phyloP scores from a whole-genome alignment of 148 eudicot genomes.

The Gaultheria prostrata region DNA sequence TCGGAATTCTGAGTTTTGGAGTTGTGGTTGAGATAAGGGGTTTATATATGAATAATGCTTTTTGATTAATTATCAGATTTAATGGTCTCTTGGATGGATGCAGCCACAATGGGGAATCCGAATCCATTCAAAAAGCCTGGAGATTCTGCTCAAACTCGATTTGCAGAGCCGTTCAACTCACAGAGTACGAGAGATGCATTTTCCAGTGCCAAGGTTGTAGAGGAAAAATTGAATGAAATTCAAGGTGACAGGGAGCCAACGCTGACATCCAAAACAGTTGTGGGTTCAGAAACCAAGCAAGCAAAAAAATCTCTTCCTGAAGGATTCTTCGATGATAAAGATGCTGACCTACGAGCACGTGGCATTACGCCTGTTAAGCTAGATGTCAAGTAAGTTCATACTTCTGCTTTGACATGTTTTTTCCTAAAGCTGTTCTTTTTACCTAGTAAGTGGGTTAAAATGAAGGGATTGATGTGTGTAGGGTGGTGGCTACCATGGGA shows the following conservation, averaged over 20 bases:
- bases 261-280: constrained; percentile 13
- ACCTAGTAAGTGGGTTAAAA: not conserved
- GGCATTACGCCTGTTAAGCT: constrained; percentile 86
- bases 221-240: constrained; percentile 25
- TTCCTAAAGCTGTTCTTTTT: not conserved
- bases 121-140: constrained; percentile 25
- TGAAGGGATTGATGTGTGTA: not conserved
- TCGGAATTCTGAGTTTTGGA: not conserved
- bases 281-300: constrained; percentile 42
- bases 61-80: not conserved
- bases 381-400: constrained; percentile 66
- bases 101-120: constrained; percentile 22
- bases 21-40: not conserved
- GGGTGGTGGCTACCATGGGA: not conserved
- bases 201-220: constrained; percentile 29
- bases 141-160: constrained; percentile 25
- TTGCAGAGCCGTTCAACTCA: constrained; percentile 21
- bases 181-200: constrained; percentile 23
- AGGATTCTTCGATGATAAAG: constrained; percentile 94
- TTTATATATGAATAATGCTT: not conserved
- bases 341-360: constrained; percentile 93
- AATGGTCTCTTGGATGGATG: constrained; percentile 29
- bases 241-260: constrained; percentile 25
- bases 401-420: constrained; percentile 7
- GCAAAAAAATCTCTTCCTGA: constrained; percentile 67